These are phyloP conservation scores for Penicillium sp. DNA, from an alignment of 2,329 filamentous ascomycete species.

Conservation along the genomic window DNA sequence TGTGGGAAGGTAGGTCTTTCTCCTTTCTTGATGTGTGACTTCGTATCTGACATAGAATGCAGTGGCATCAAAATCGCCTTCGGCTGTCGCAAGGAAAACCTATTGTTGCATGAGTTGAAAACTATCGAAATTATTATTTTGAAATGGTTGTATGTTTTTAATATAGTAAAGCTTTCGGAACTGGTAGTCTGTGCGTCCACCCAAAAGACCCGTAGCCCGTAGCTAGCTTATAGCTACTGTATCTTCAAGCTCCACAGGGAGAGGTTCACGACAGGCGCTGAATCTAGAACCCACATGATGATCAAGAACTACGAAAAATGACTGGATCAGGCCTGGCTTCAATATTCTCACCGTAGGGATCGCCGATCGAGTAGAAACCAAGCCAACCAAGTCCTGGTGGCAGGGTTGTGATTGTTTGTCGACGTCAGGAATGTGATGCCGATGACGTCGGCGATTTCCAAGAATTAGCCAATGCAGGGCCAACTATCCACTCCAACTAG, in stretches of 20 bases:
- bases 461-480: conserved; percentile 14
- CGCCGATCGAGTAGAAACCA: not conserved
- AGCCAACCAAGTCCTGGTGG: conserved; percentile 4
- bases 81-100: conserved; percentile 19
- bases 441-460: conserved; percentile 30
- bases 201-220: not conserved
- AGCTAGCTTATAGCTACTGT: not conserved
- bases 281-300: not conserved
- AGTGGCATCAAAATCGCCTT: conserved; percentile 35
- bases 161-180: not conserved
- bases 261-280: not conserved
- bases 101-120: not conserved
- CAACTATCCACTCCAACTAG: conserved; percentile 21
- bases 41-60: not conserved
- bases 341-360: not conserved
- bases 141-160: not conserved
- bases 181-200: not conserved
- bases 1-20: conserved; percentile 49
- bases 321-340: not conserved
- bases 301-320: not conserved
- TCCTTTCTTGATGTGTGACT: not conserved
- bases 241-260: not conserved
- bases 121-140: not conserved
- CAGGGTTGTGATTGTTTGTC: conserved; percentile 30
- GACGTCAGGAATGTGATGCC: conserved; percentile 35